A percentile compares a stretch with the other conserved stretches of the same genome.
Evolutionary conservation across 352 stramenopile species (phyloP).

Genomic region (Thalassiosira livingstoniorum): DNA sequence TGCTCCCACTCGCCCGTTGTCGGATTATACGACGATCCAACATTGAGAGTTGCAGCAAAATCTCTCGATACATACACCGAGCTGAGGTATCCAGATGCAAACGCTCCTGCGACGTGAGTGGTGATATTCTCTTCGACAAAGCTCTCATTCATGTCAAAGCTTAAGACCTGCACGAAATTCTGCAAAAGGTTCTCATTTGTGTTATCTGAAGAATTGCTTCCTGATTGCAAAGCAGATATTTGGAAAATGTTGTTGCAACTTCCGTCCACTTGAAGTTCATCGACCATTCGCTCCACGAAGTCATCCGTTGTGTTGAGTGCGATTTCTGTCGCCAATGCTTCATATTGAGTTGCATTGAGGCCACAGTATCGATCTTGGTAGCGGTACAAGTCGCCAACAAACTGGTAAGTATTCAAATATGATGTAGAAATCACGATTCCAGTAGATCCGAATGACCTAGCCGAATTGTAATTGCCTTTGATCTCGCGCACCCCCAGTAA

Average conservation of each 20-base stretch:
- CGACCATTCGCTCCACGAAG: conserved; percentile 42
- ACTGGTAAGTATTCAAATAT: conserved; percentile 31
- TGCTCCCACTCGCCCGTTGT: conserved; percentile 39
- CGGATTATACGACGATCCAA: conserved; percentile 58
- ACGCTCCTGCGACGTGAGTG: conserved; percentile 36
- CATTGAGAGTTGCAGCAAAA: conserved; percentile 53
- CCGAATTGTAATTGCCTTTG: conserved; percentile 39
- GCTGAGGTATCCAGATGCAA: conserved; percentile 43
- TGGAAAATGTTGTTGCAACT: conserved; percentile 55
- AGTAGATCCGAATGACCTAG: conserved; percentile 30
- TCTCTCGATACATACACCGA: conserved; percentile 66
- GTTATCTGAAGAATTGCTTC: conserved; percentile 17
- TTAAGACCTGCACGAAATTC: conserved; percentile 48
- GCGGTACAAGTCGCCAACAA: conserved; percentile 24
- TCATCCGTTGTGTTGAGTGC: conserved; percentile 42
- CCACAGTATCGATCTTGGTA: conserved; percentile 46
- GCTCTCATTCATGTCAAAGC: conserved; percentile 47
- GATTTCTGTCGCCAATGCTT: conserved; percentile 31
- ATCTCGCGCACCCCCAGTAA: conserved; percentile 48
- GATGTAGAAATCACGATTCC: conserved; percentile 37
- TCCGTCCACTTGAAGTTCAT: conserved; percentile 45
- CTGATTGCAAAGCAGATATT: conserved; percentile 57
- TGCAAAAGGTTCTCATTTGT: conserved; percentile 43
- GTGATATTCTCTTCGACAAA: conserved; percentile 39
- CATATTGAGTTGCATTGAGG: conserved; percentile 48